Base-by-base conservation (phyloP, 2,329 filamentous ascomycete species). In the Pseudodiploospora longispora region DNA sequence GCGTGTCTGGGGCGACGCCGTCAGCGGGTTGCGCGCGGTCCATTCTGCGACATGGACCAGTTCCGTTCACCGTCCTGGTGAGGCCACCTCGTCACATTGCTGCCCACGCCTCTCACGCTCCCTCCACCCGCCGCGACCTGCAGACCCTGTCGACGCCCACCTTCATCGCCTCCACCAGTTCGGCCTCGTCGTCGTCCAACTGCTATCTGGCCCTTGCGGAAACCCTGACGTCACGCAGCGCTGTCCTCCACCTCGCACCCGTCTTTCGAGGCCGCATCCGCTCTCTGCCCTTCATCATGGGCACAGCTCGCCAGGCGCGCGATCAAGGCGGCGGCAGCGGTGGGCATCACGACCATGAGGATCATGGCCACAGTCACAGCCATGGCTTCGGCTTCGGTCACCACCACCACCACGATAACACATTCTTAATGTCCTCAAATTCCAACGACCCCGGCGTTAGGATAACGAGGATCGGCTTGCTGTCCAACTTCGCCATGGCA, bases 401-500 rank as follows among this genome's bases (percentile, higher is more conserved):
- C n/a, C 82, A 89, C 60, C 86, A 93, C 63, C 89, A 95, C 66
- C 84, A 86, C 53, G 93, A 98, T 66, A 89, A 93, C 40, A 88
- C 88, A 52, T 94, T 95, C 56, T 83, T 89, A 57, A 96, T 96
- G 59, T 98, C 93, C 42, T 76, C 88, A 52, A 85, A 87, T 50
- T 81, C 86, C 63, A 83, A 78, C 59, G 79, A 77, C 54, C 85
- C 83, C 41, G 78, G 80, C 0, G 83, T 85, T 44, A 58, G 76
- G 35, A 73, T 86, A 47, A 76, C 71, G 27, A 77, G 77, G 0
- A 75, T 81, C 51, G 74, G 74, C 36, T 63, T 71, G 36, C 55
- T 97, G 56, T 87, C 90, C 55, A 98, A 98, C 64, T 72, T 97
- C 42, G 83, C 82, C 59, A 97, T 98, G 90, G 93, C 91, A 40